Base-by-base conservation (phyloP, 106 monocot species). In the Dendrobium chrysotoxum region DNA sequence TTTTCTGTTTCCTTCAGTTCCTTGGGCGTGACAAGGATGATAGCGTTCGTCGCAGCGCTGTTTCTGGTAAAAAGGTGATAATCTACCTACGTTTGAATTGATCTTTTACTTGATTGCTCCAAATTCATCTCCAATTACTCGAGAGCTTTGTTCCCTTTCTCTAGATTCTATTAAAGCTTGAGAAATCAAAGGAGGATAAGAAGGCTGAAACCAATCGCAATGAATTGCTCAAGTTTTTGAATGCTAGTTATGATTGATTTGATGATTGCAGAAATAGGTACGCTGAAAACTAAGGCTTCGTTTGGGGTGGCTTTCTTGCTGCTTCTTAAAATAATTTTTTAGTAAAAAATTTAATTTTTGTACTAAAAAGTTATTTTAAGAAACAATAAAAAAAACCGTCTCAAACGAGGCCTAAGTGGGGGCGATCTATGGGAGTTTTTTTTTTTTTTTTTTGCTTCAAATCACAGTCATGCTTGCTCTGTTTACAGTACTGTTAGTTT, bases 1-100 rank as follows among this genome's bases (percentile, higher is more conserved):
- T 12, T 80, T 42, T 30, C 8, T 53, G 5, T 75, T 4, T 82
- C 7, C 2, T 81, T 70, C 77, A 99, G 99, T 95, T 99, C 80
- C 86, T 99, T 54, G 91, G 93, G 11, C 95, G 87, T 53, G 92
- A 98, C n/a, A 99, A 93, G 82, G 92, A 94, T 15, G 99, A 99
- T 46, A 84, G 84, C 45, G 90, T 91, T 50, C 91, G 90, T 0
- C 88, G 93, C 16, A 99, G 99, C 83, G 91, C 89, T 72, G 90
- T 99, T 70, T 99, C 99, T 54, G 99, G 99, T 35, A 99, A 99
- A 93, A 99, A 99, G 99, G 99, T 96, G 23, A 78, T 71, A 35
- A 76, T 44, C 7, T 1, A 64, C 75, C 61, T 77, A 18, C 9
- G 10, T 41, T 8, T 54, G 7, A 79, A 46, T 57, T 80, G 50